These are phyloP conservation scores for Isoetes taiwanensis DNA, from an alignment of 75 land plant genomes.

Conservation along the genomic window DNA sequence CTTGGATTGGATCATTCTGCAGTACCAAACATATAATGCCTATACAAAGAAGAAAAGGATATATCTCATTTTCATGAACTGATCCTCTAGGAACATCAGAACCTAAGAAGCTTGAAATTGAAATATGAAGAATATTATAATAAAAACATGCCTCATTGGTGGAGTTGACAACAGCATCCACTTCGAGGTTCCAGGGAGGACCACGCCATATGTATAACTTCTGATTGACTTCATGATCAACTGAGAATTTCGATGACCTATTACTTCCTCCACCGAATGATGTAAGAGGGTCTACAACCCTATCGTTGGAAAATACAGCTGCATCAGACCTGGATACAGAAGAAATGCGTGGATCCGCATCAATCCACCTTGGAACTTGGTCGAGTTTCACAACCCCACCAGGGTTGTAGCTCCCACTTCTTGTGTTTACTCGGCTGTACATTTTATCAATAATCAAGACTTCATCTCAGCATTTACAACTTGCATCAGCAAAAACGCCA, in stretches of 20 bases:
- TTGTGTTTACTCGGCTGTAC: constrained; percentile 21
- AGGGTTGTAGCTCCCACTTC: constrained; percentile 40
- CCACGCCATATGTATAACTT: constrained; percentile 91
- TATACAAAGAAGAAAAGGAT: background rate
- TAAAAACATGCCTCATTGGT: constrained; percentile 69
- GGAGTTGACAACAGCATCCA: constrained; percentile 96
- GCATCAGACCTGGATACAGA: constrained; percentile 25
- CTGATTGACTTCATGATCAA: constrained; percentile 78
- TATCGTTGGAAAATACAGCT: constrained; percentile 25
- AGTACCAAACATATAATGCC: too few relatives aligned
- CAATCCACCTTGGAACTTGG: constrained; percentile 87
- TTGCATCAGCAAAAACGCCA: too few relatives aligned
- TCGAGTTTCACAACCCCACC: constrained; percentile 57
- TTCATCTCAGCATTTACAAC: too few relatives aligned
- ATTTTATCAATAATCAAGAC: constrained; percentile 8
- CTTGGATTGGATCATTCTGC: too few relatives aligned
- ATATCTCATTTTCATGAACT: too few relatives aligned
- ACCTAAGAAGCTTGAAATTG: background rate
- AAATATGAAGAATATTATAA: background rate
- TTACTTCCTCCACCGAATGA: constrained; percentile 19
- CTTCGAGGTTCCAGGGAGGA: constrained; percentile 86
- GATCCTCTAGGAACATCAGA: background rate
- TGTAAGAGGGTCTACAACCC: constrained; percentile 12
- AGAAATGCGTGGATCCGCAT: constrained; percentile 41
- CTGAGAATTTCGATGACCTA: constrained; percentile 52